These are phyloP conservation scores for Arthroderma sp. DNA, from an alignment of 2,329 filamentous ascomycete genomes.

Conservation along the genomic window DNA sequence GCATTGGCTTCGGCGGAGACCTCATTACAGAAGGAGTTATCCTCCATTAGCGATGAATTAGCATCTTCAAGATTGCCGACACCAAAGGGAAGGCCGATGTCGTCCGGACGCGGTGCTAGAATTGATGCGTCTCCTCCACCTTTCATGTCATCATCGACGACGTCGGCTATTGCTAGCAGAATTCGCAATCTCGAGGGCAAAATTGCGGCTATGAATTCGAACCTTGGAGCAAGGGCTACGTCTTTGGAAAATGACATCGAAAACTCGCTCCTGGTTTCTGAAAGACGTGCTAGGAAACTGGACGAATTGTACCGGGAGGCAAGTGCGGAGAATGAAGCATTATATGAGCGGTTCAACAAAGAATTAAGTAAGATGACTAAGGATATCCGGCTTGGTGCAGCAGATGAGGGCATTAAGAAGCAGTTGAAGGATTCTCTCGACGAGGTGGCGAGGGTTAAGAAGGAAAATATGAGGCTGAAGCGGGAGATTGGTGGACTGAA, in stretches of 20 bases:
- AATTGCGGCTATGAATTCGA: constrained; percentile 46
- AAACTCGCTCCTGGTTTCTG: constrained; percentile 56
- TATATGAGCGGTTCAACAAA: constrained; percentile 87
- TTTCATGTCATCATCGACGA: constrained; percentile 17
- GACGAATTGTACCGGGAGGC: constrained; percentile 82
- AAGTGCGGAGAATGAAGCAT: constrained; percentile 78
- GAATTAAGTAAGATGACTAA: constrained; percentile 73
- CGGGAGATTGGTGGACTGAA: constrained; percentile 64
- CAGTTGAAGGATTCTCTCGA: constrained; percentile 62
- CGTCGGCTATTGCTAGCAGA: constrained; percentile 23
- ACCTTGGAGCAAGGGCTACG: constrained; percentile 48
- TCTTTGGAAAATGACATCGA: constrained; percentile 59
- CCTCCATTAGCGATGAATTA: constrained; percentile 70
- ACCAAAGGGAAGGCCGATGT: constrained; percentile 14
- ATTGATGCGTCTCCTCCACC: constrained; percentile 10
- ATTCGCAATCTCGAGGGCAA: constrained; percentile 55
- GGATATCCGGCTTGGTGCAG: constrained; percentile 61
- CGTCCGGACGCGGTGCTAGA: constrained; percentile 31
- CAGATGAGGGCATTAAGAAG: constrained; percentile 62
- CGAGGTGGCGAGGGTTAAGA: constrained; percentile 63
- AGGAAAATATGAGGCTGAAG: constrained; percentile 73
- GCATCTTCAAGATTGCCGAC: constrained; percentile 27
- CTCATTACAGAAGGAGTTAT: constrained; percentile 60
- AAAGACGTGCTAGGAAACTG: constrained; percentile 66
- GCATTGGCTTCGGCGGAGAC: constrained; percentile 57